Percentiles rank a stretch among this genome's conserved stretches.
phyloP scores from a whole-genome alignment of 495 filamentous ascomycete species.

The Penicillium simplicissimum region DNA sequence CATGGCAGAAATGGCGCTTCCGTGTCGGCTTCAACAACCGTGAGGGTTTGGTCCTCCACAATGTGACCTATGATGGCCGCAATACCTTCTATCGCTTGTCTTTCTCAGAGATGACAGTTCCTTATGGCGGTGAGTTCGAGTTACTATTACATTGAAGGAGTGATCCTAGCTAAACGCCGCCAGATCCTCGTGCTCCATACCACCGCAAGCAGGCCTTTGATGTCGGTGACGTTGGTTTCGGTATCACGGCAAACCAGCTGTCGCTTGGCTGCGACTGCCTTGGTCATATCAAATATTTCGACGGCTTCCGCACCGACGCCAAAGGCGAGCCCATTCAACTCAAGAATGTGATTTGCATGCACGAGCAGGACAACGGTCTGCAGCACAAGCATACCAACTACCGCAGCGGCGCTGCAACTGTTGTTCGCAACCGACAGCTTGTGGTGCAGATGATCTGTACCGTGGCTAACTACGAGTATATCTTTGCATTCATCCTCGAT shows the following conservation, averaged over 20 bases:
- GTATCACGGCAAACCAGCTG: conserved; percentile 66
- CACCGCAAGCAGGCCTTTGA: conserved; percentile 76
- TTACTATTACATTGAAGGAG: neutral
- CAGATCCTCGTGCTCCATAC: conserved; percentile 66
- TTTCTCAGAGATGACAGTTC: conserved; percentile 79
- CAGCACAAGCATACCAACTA: conserved; percentile 74
- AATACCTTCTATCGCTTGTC: conserved; percentile 72
- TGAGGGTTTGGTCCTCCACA: conserved; percentile 64
- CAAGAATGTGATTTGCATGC: conserved; percentile 64
- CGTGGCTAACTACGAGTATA: conserved; percentile 82
- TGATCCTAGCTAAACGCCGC: conserved; percentile 5
- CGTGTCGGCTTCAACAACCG: conserved; percentile 65
- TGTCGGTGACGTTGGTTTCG: conserved; percentile 68
- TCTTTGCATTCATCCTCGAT: conserved; percentile 83
- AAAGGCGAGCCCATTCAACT: conserved; percentile 54
- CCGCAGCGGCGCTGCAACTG: conserved; percentile 58
- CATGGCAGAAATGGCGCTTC: conserved; percentile 72
- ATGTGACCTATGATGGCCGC: conserved; percentile 69
- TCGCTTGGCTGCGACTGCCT: conserved; percentile 70
- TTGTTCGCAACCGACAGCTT: conserved; percentile 62
- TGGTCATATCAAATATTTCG: conserved; percentile 66
- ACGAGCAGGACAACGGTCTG: conserved; percentile 70
- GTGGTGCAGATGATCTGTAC: conserved; percentile 76
- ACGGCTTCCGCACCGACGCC: conserved; percentile 55
- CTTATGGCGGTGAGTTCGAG: conserved; percentile 43